Conservation (phyloP, 805 yeast species). For the Ogataea trehalophila region DNA sequence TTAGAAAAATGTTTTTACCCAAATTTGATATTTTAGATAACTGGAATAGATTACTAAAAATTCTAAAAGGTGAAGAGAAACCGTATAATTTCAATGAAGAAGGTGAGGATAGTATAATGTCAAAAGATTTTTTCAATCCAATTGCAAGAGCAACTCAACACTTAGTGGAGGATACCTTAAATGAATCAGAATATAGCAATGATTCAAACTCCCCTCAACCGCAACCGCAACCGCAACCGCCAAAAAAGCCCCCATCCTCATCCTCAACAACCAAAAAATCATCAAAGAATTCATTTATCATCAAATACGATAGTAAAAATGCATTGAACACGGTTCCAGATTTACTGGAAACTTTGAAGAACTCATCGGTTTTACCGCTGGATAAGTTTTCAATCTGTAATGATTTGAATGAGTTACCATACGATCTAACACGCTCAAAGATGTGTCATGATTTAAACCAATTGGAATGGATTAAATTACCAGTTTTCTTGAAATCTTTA, state of each 20-base stretch:
- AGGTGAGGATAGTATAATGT: not conserved
- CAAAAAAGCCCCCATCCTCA: not conserved
- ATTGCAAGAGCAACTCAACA: constrained; percentile 25
- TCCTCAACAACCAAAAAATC: not conserved
- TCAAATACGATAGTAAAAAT: constrained; percentile 2
- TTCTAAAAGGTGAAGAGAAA: constrained; percentile 2
- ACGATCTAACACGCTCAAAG: constrained; percentile 16
- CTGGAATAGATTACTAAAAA: constrained; percentile 8
- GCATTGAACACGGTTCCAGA: not conserved
- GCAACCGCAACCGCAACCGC: not conserved
- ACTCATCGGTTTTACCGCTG: not conserved
- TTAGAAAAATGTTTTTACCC: constrained; percentile 13
- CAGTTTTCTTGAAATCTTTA: constrained; percentile 62
- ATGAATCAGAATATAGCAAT: constrained; percentile 2
- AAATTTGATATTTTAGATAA: constrained; percentile 8
- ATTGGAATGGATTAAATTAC: constrained; percentile 72
- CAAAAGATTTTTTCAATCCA: constrained; percentile 8
- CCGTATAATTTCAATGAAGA: not conserved
- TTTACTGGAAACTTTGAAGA: not conserved
- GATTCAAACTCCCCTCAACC: not conserved
- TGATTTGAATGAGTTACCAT: constrained; percentile 20
- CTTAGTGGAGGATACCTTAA: constrained; percentile 25
- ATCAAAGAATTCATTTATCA: not conserved
- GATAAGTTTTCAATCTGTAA: constrained; percentile 7
- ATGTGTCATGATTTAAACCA: constrained; percentile 54